These are phyloP conservation scores for Candida germanica DNA, from an alignment of 805 yeast genomes.

Conservation along the genomic window DNA sequence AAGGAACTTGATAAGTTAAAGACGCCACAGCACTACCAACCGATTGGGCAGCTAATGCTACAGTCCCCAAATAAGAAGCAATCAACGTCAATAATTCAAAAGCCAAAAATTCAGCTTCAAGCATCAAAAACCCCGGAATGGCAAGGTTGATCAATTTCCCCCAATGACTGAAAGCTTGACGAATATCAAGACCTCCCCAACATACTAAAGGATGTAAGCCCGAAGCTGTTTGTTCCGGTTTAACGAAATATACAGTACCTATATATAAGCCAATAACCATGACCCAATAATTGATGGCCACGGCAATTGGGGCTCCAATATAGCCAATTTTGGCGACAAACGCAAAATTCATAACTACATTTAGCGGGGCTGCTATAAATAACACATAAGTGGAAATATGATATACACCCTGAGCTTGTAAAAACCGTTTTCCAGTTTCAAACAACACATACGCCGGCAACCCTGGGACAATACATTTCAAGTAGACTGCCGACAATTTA, in stretches of 20 bases:
- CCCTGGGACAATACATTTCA: conserved; percentile 47
- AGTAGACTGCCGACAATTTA: conserved; percentile 45
- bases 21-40: conserved; percentile 48
- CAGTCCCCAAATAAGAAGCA: conserved; percentile 53
- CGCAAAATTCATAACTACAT: conserved; percentile 43
- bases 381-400: conserved; percentile 55
- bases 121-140: conserved; percentile 55
- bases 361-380: conserved; percentile 52
- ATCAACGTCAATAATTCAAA: conserved; percentile 55
- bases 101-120: conserved; percentile 59
- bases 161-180: conserved; percentile 47
- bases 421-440: conserved; percentile 54
- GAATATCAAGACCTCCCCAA: conserved; percentile 46
- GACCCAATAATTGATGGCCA: conserved; percentile 53
- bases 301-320: conserved; percentile 59
- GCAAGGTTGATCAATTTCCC: conserved; percentile 42
- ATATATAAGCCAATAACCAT: conserved; percentile 47
- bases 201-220: conserved; percentile 47
- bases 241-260: conserved; percentile 35
- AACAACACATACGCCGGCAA: conserved; percentile 56
- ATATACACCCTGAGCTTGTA: conserved; percentile 59
- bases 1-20: conserved; percentile 54
- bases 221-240: conserved; percentile 39
- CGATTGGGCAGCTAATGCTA: conserved; percentile 51
- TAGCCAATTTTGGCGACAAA: conserved; percentile 49